Conservation (phyloP, 2,329 filamentous ascomycete genomes). For the Colletotrichum musae region DNA sequence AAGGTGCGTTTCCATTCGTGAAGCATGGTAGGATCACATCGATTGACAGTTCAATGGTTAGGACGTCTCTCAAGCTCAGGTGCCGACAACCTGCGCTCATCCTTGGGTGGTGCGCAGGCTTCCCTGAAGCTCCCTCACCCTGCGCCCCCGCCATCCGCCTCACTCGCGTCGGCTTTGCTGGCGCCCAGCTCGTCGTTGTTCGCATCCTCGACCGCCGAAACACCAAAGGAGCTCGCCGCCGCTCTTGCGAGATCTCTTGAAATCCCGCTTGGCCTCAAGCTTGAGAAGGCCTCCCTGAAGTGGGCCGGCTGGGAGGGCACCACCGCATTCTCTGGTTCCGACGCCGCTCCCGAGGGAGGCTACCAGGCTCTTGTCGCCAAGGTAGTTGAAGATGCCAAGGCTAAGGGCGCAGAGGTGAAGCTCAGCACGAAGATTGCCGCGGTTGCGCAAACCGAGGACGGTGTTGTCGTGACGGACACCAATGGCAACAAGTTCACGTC, state of each 20-base stretch:
- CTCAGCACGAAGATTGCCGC: constrained; percentile 27
- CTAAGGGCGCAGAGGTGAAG: constrained; percentile 34
- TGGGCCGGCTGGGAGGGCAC: constrained; percentile 36
- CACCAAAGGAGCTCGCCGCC: constrained; percentile 25
- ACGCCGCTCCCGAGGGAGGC: constrained; percentile 38
- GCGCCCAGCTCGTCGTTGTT: constrained; percentile 23
- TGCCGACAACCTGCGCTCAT: constrained; percentile 28
- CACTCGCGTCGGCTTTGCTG: constrained; percentile 33
- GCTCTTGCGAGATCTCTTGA: constrained; percentile 38
- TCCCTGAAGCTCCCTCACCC: constrained; percentile 35
- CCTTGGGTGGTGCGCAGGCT: constrained; percentile 31
- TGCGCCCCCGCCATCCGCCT: constrained; percentile 24
- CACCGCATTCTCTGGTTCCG: constrained; percentile 33
- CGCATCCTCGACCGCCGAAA: not conserved
- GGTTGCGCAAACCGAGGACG: constrained; percentile 12
- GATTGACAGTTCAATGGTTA: not conserved
- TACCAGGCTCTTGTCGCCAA: constrained; percentile 32
- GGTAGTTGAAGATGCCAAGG: constrained; percentile 34
- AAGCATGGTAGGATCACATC: not conserved
- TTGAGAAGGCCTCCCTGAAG: constrained; percentile 38
- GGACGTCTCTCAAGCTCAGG: constrained; percentile 31
- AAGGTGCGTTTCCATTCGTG: constrained; percentile 9
- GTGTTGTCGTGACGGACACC: constrained; percentile 27
- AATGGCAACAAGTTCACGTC: constrained; percentile 37
- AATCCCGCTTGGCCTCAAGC: constrained; percentile 36